Base-by-base conservation (phyloP, 371 early-diverging fungal species). In the Nosema muscidifuracis region DNA sequence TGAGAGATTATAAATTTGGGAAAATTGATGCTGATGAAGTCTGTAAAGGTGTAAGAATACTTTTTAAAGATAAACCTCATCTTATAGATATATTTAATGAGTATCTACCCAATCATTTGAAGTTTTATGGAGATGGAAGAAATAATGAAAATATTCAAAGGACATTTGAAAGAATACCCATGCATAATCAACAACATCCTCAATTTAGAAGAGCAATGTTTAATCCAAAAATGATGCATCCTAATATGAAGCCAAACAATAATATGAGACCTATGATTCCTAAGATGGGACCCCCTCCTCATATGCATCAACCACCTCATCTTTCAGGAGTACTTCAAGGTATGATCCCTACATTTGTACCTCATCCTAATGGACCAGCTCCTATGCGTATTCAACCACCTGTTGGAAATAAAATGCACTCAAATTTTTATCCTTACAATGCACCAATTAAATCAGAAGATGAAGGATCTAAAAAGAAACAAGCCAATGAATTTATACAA, bases 1-100 rank as follows among this genome's bases (percentile, higher is more conserved):
- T 99, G 97, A 94, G 93, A 84, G 97, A 97, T 77, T 97, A 95
- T 79, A 97, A 97, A 83, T 89, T 92, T 73, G 91, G 94, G 76
- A 87, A 87, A 24, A 94, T 95, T 68, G 93, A 95, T 77, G 95
- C 98, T 0, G 92, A 93, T 1, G 95, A 92, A 16, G 99, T 97
- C 0, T 95, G 97, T 77, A 89, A 91, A 57, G 90, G 93, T 28
- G 95, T 97, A 0, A 92, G 93, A 16, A 85, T 85, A 12, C 85
- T 99, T 60, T 97, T 99, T 80, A 86, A 88, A 62, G 93, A 91
- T 30, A 91, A 94, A 71, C 90, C 93, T 18, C 71, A 85, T 36
- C 86, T 99, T 34, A 92, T 99, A 43, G 89, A 87, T 65, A 95
- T 93, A 20, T 99, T 99, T 85, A 98, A 97, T 83, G 94, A 96